Conservation (phyloP, 2,329 filamentous ascomycete genomes). For the Pseudogymnoascus sp. region DNA sequence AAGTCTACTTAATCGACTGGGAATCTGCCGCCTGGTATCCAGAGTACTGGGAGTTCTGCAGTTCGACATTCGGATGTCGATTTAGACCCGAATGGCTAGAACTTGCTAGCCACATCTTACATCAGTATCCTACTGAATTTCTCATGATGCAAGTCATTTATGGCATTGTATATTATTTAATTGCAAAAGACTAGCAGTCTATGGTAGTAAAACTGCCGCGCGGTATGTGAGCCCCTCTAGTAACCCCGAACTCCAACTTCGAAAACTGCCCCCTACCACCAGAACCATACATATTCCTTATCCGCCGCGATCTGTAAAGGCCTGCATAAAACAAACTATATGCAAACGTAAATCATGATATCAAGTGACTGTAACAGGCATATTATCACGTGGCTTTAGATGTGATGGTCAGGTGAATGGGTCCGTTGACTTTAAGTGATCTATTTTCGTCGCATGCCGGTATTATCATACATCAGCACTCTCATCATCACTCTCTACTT, state of each 20-base stretch:
- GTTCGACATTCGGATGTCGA: slow-evolving; percentile 27
- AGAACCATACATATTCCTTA: no score
- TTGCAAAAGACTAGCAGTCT: background rate
- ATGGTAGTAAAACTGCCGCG: no score
- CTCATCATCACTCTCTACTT: background rate
- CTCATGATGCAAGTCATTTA: background rate
- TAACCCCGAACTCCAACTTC: no score
- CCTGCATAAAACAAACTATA: no score
- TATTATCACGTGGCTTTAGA: background rate
- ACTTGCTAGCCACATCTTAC: background rate
- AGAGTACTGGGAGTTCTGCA: slow-evolving; percentile 33
- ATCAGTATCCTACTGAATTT: background rate
- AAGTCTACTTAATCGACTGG: slow-evolving; percentile 32
- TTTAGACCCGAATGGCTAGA: background rate
- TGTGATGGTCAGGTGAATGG: background rate
- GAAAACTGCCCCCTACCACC: no score
- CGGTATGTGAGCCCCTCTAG: no score
- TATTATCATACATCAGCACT: background rate
- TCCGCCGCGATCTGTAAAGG: no score
- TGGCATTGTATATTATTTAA: background rate
- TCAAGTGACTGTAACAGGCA: no score
- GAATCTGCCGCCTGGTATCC: slow-evolving; percentile 33
- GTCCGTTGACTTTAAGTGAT: background rate
- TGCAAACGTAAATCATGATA: no score
- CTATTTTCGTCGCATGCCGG: background rate